Evolutionary conservation across 495 filamentous ascomycete species (phyloP).

Genomic region (Chaetomidium leptoderma): DNA sequence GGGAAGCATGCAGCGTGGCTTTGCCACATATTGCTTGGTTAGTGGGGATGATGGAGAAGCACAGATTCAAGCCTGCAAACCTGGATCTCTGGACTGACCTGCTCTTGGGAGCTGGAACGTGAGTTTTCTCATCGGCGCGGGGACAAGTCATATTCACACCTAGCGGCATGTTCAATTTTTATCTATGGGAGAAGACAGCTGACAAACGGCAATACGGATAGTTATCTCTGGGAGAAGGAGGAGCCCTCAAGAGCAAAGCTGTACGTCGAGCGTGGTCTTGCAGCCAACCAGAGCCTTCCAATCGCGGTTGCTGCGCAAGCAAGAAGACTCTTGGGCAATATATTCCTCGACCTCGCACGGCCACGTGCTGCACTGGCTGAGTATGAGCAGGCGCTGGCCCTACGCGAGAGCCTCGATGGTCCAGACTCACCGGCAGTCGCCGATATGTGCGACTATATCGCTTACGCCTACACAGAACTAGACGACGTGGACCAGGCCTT

Average conservation of each 20-base stretch:
- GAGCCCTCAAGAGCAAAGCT: not conserved
- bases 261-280: slow-evolving; percentile 3
- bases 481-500: slow-evolving; percentile 7
- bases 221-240: slow-evolving; percentile 14
- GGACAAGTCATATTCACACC: no score
- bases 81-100: slow-evolving; percentile 12
- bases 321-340: not conserved
- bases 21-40: slow-evolving; percentile 11
- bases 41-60: slow-evolving; percentile 3
- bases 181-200: no score
- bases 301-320: not conserved
- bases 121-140: no score
- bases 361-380: slow-evolving; percentile 8
- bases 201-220: not conserved
- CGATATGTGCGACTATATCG: slow-evolving; percentile 13
- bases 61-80: slow-evolving; percentile 2
- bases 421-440: slow-evolving; percentile 5
- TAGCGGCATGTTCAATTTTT: no score
- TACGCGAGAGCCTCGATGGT: slow-evolving; percentile 6
- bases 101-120: slow-evolving; percentile 14
- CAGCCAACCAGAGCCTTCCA: not conserved
- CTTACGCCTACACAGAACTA: slow-evolving; percentile 9
- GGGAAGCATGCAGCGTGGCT: slow-evolving; percentile 8
- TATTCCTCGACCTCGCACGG: slow-evolving; percentile 11
- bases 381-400: slow-evolving; percentile 7